Percentiles rank a stretch among this genome's conserved stretches.
Conservation (phyloP, 768 basidiomycete species). For the Serendipita indica region DNA sequence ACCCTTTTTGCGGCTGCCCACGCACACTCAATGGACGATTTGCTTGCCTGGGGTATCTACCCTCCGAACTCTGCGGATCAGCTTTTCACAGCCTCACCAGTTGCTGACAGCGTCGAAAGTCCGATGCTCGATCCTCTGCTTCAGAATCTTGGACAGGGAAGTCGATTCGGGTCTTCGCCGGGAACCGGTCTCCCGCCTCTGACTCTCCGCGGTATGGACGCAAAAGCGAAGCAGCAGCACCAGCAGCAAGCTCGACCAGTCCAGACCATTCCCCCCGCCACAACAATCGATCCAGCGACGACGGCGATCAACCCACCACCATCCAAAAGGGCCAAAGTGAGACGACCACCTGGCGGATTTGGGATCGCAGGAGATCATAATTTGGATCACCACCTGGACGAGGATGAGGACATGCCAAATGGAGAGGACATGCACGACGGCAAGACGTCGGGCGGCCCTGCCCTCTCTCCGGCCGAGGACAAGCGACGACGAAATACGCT, state of each 20-base stretch:
- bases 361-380: conserved; percentile 5
- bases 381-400: conserved; percentile 19
- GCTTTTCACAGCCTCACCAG: background rate
- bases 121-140: background rate
- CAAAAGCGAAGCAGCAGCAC: background rate
- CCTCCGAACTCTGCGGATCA: background rate
- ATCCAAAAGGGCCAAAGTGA: background rate
- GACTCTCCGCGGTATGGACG: background rate
- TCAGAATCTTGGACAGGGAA: too few relatives aligned
- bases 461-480: conserved; percentile 54
- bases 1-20: background rate
- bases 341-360: background rate
- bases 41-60: background rate
- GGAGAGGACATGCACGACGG: conserved; percentile 12
- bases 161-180: too few relatives aligned
- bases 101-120: background rate
- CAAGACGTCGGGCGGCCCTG: conserved; percentile 14
- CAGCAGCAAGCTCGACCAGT: background rate
- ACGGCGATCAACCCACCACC: background rate
- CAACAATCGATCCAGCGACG: background rate
- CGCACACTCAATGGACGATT: background rate
- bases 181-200: background rate
- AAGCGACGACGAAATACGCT: conserved; percentile 90
- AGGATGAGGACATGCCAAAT: conserved; percentile 21
- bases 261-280: too few relatives aligned